Percentiles rank a stretch among this genome's conserved stretches.
phyloP scores from a whole-genome alignment of 2,329 filamentous ascomycete genomes.

The Ophiostoma sp. region DNA sequence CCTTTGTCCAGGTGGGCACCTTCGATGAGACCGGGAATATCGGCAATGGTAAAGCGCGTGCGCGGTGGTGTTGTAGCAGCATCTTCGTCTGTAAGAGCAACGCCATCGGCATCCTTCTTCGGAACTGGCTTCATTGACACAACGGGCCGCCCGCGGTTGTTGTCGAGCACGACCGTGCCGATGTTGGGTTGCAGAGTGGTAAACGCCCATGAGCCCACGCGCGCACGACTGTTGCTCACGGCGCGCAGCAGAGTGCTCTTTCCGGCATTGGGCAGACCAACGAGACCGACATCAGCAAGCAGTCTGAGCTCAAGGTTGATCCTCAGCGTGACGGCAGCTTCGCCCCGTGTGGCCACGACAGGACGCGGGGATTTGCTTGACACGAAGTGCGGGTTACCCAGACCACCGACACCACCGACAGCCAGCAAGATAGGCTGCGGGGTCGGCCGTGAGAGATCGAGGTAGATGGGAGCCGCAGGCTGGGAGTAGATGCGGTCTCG shows the following conservation, averaged over 20 bases:
- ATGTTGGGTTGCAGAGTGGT: constrained; percentile 89
- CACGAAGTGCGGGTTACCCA: constrained; percentile 91
- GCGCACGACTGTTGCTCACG: constrained; percentile 79
- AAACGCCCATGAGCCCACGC: constrained; percentile 93
- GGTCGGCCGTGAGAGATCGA: constrained; percentile 72
- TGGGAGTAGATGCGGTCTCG: constrained; percentile 57
- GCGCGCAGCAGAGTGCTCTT: constrained; percentile 89
- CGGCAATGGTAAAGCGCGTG: constrained; percentile 84
- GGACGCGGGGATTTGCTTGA: constrained; percentile 69
- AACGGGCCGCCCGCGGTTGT: constrained; percentile 68
- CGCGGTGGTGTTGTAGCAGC: constrained; percentile 45
- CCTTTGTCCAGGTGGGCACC: constrained; percentile 89
- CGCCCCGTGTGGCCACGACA: constrained; percentile 83
- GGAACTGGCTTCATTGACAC: constrained; percentile 28
- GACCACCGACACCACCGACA: constrained; percentile 78
- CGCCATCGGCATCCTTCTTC: constrained; percentile 31
- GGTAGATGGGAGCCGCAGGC: constrained; percentile 63
- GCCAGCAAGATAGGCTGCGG: constrained; percentile 78
- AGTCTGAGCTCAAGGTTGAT: constrained; percentile 90
- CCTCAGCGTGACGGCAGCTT: constrained; percentile 69
- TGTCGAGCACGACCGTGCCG: constrained; percentile 88
- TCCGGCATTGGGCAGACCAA: constrained; percentile 91
- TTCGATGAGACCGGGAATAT: constrained; percentile 90
- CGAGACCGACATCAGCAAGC: constrained; percentile 87
- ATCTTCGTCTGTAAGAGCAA: constrained; percentile 33